Conservation (phyloP, 1,284 basidiomycete species). For the Cutaneotrichosporon dermatis region DNA sequence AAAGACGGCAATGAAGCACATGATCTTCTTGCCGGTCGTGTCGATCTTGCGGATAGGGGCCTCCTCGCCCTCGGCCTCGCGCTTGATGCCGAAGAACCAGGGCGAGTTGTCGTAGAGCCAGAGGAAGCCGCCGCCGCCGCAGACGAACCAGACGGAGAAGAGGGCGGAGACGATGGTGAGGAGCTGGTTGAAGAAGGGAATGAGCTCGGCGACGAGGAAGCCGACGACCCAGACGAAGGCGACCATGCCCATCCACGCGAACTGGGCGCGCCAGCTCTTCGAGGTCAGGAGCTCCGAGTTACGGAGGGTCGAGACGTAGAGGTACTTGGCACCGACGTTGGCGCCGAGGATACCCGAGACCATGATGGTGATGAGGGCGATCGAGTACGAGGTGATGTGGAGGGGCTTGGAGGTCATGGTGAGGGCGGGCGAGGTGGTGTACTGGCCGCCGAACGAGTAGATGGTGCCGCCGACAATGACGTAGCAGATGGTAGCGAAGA, state of each 20-base stretch:
- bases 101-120: conserved; percentile 38
- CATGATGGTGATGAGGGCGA: conserved; percentile 41
- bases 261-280: conserved; percentile 28
- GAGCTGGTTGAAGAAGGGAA: conserved; percentile 46
- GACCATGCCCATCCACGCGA: conserved; percentile 38
- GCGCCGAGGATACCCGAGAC: conserved; percentile 41
- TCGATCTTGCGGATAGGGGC: conserved; percentile 9
- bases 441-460: conserved; percentile 41
- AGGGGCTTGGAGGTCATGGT: conserved; percentile 37
- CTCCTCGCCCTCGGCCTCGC: conserved; percentile 7
- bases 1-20: conserved; percentile 18
- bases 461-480: conserved; percentile 34
- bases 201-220: conserved; percentile 39
- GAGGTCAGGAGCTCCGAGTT: conserved; percentile 34
- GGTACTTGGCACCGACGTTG: conserved; percentile 43
- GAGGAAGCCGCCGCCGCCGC: conserved; percentile 36
- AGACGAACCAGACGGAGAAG: conserved; percentile 43
- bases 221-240: conserved; percentile 37
- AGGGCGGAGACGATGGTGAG: conserved; percentile 41
- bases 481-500: conserved; percentile 29
- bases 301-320: conserved; percentile 36
- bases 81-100: conserved; percentile 19
- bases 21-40: conserved; percentile 21
- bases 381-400: conserved; percentile 34
- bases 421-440: conserved; percentile 38